A percentile compares a stretch with the other conserved stretches of the same genome.
These are phyloP conservation scores for Halophytophthora batemanensis DNA, from an alignment of 352 stramenopile species.

Conservation along the genomic window DNA sequence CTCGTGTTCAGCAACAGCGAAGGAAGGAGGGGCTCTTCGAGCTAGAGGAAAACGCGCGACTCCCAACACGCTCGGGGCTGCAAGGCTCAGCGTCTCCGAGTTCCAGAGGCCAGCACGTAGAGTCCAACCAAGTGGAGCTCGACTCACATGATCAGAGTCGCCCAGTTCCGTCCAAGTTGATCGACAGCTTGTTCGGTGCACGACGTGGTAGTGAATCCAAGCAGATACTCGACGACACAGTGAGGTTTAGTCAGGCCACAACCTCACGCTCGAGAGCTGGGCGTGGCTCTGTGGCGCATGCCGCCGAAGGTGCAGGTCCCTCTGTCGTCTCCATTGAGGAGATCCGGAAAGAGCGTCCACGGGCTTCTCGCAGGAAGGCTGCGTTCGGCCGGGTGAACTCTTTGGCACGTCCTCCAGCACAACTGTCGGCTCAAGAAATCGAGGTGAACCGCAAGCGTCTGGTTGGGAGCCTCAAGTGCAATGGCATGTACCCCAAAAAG, in stretches of 20 bases:
- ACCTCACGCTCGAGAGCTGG: slow-evolving; percentile 4
- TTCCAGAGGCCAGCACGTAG: slow-evolving; percentile 4
- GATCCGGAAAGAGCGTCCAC: neutral
- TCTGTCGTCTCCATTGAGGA: slow-evolving; percentile 14
- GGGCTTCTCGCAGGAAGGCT: slow-evolving; percentile 11
- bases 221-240: slow-evolving; percentile 5
- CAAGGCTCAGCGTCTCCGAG: slow-evolving; percentile 5
- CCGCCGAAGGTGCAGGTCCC: slow-evolving; percentile 3
- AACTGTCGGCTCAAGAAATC: slow-evolving; percentile 38
- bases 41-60: slow-evolving; percentile 31
- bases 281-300: slow-evolving; percentile 11
- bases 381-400: slow-evolving; percentile 8
- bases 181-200: slow-evolving; percentile 68
- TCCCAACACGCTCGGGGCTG: slow-evolving; percentile 44
- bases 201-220: slow-evolving; percentile 10
- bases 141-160: slow-evolving; percentile 15
- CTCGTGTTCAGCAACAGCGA: slow-evolving; percentile 29
- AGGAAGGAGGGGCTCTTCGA: slow-evolving; percentile 43
- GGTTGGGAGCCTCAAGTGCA: slow-evolving; percentile 58
- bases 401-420: slow-evolving; percentile 9
- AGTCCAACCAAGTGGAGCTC: slow-evolving; percentile 7
- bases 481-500: slow-evolving; percentile 75
- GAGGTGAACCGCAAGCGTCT: slow-evolving; percentile 64
- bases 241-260: slow-evolving; percentile 1
- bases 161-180: slow-evolving; percentile 63